These are phyloP conservation scores for Neurospora sp. DNA, from an alignment of 495 filamentous ascomycete species.

Conservation along the genomic window DNA sequence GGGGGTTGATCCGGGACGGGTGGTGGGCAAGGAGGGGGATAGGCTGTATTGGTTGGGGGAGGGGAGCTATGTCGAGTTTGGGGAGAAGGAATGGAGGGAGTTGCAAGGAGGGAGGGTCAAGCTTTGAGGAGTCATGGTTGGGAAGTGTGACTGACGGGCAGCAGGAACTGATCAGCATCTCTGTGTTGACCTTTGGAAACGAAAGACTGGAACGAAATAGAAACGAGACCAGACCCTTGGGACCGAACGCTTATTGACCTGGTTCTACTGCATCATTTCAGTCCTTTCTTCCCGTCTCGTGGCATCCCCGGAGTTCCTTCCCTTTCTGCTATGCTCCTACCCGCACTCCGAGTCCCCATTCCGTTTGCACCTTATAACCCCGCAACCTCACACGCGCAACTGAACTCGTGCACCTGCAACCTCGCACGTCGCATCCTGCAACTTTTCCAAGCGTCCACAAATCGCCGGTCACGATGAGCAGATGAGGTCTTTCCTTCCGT, in stretches of 20 bases:
- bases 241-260: no score
- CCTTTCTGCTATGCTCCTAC: background rate
- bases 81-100: slow-evolving; percentile 52
- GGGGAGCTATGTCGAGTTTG: slow-evolving; percentile 59
- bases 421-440: background rate
- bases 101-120: slow-evolving; percentile 45
- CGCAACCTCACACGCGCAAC: no score
- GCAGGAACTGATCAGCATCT: no score
- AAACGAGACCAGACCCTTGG: no score
- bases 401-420: background rate
- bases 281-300: no score
- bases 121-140: background rate
- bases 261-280: no score
- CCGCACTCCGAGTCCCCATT: background rate
- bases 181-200: no score
- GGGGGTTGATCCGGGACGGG: slow-evolving; percentile 56
- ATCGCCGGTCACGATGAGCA: background rate
- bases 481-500: background rate
- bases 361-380: no score
- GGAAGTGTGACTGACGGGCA: no score
- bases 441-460: background rate
- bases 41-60: slow-evolving; percentile 47
- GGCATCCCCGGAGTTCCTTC: background rate
- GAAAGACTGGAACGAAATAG: no score
- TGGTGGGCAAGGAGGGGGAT: slow-evolving; percentile 40